These are phyloP conservation scores for Cercis canadensis DNA, from an alignment of 306 rosid species.

Conservation along the genomic window DNA sequence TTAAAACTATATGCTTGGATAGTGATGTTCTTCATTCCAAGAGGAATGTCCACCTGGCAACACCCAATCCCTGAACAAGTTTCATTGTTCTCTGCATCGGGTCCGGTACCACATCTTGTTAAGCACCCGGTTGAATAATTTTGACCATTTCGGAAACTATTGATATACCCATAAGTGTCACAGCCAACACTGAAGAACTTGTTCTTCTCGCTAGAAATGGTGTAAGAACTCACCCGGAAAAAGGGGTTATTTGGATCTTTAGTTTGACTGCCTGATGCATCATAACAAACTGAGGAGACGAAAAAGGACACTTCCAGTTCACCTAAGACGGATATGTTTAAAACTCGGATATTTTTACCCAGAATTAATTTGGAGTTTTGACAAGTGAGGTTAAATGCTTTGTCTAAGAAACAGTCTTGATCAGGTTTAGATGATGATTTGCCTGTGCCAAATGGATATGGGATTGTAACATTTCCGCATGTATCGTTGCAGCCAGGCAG, in stretches of 20 bases:
- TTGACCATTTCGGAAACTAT: not conserved
- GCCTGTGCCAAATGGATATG: conserved; percentile 37
- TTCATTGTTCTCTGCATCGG: not conserved
- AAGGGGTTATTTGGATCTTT: not conserved
- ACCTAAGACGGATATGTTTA: not conserved
- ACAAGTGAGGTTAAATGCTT: conserved; percentile 3
- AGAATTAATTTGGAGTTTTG: not conserved
- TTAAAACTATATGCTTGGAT: too few species aligned
- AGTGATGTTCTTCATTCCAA: too few species aligned
- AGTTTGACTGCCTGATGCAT: not conserved
- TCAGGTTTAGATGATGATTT: not conserved
- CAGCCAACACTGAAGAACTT: conserved; percentile 31
- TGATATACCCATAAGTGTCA: conserved; percentile 1
- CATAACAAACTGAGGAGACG: not conserved
- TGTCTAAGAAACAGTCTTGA: conserved; percentile 7
- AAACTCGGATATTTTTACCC: not conserved
- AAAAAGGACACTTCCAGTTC: not conserved
- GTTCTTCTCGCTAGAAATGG: conserved; percentile 24
- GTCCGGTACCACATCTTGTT: not conserved
- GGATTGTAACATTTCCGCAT: conserved; percentile 26
- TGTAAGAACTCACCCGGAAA: not conserved
- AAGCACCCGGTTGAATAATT: conserved; percentile 21
- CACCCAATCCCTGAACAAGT: conserved; percentile 31
- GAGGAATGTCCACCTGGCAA: conserved; percentile 33
- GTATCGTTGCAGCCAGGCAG: not conserved